These are phyloP conservation scores for Coleophoma eucalyptorum DNA, from an alignment of 2,329 filamentous ascomycete species.

Conservation along the genomic window DNA sequence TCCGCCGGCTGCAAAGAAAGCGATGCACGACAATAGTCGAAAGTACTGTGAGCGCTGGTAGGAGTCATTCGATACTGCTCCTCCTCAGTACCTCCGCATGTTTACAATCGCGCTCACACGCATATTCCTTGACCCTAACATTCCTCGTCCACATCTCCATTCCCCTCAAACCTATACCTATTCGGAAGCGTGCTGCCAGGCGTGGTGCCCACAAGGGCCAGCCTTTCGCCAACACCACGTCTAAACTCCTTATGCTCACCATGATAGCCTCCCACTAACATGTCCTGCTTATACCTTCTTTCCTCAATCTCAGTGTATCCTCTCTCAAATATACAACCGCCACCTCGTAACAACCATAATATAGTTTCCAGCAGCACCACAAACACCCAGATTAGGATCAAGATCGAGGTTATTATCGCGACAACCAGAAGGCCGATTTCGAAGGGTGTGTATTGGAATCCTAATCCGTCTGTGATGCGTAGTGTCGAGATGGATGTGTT, in stretches of 20 bases:
- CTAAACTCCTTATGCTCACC: not conserved
- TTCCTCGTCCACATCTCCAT: not conserved
- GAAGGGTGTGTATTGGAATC: slow-evolving; percentile 6
- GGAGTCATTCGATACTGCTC: not conserved
- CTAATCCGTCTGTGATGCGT: not conserved
- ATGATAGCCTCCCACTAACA: not conserved
- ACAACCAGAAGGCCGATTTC: slow-evolving; percentile 8
- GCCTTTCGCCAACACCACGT: not conserved
- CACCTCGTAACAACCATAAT: too few species aligned
- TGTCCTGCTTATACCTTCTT: not conserved
- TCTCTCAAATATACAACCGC: not conserved
- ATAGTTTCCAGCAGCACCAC: too few species aligned
- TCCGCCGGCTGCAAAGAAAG: too few species aligned
- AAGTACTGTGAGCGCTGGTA: too few species aligned
- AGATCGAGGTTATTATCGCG: slow-evolving; percentile 4
- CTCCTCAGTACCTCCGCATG: not conserved
- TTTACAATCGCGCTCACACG: not conserved
- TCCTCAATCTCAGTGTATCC: not conserved
- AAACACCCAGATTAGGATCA: slow-evolving; percentile 8
- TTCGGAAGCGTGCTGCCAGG: not conserved
- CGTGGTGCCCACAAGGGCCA: not conserved
- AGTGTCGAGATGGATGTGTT: not conserved
- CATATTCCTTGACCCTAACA: not conserved
- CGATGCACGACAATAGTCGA: too few species aligned
- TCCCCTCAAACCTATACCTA: not conserved